phyloP scores from a whole-genome alignment of 495 filamentous ascomycete genomes.

The Aspergillus diversus region DNA sequence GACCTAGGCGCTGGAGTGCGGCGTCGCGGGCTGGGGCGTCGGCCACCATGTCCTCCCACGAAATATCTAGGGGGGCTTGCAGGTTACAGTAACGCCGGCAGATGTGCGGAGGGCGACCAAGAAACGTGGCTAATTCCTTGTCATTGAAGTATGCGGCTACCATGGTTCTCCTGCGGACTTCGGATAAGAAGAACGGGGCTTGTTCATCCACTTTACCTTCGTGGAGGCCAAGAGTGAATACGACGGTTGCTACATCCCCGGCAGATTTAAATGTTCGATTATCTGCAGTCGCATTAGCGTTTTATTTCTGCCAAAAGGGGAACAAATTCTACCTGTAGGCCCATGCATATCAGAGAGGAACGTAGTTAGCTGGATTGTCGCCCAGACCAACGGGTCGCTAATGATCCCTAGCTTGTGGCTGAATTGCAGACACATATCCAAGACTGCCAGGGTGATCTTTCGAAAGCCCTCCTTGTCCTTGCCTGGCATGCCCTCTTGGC shows the following conservation, averaged over 20 bases:
- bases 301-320: not conserved
- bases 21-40: conserved; percentile 40
- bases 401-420: conserved; percentile 31
- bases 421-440: conserved; percentile 37
- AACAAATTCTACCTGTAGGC: conserved; percentile 25
- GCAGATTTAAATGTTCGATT: conserved; percentile 33
- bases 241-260: conserved; percentile 30
- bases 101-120: conserved; percentile 56
- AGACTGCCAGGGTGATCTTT: conserved; percentile 23
- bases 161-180: conserved; percentile 52
- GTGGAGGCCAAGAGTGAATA: conserved; percentile 59
- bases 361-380: conserved; percentile 27
- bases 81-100: conserved; percentile 53
- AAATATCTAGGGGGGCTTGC: conserved; percentile 56
- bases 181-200: conserved; percentile 49
- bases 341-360: conserved; percentile 31
- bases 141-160: conserved; percentile 48
- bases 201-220: conserved; percentile 35
- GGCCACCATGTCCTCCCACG: conserved; percentile 46
- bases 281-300: conserved; percentile 15
- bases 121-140: conserved; percentile 51
- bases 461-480: conserved; percentile 10
- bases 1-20: conserved; percentile 42
- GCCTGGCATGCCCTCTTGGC: conserved; percentile 16
- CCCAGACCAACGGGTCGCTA: conserved; percentile 32